Percentiles rank a stretch among this genome's conserved stretches.
Evolutionary conservation across 2,329 filamentous ascomycete genomes (phyloP).

Genomic region (Phyllosticta capitalensis): DNA sequence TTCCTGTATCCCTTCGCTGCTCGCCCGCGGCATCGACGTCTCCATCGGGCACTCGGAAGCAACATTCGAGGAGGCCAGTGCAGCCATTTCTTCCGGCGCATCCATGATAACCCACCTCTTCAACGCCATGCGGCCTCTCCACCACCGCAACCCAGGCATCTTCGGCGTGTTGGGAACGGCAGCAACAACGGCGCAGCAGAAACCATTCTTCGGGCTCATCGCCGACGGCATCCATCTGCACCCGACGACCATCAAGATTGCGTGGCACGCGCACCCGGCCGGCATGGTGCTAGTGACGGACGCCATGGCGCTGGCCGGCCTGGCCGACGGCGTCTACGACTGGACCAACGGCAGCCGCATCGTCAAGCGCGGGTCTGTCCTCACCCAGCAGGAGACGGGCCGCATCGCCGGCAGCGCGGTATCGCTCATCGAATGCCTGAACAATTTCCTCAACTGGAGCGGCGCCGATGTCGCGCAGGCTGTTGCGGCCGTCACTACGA

Average conservation of each 20-base stretch:
- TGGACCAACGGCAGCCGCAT: slow-evolving; percentile 68
- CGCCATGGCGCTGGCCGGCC: slow-evolving; percentile 77
- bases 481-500: slow-evolving; percentile 62
- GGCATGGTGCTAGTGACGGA: slow-evolving; percentile 87
- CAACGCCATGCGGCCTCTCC: slow-evolving; percentile 85
- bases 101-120: slow-evolving; percentile 90
- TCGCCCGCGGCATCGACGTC: slow-evolving; percentile 58
- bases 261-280: slow-evolving; percentile 73
- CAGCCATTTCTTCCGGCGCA: slow-evolving; percentile 62
- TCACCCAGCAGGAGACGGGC: slow-evolving; percentile 68
- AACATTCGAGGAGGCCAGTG: slow-evolving; percentile 70
- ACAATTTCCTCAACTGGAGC: slow-evolving; percentile 70
- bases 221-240: slow-evolving; percentile 86
- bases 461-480: slow-evolving; percentile 59
- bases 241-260: slow-evolving; percentile 79
- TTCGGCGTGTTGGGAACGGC: slow-evolving; percentile 67
- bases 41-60: slow-evolving; percentile 83
- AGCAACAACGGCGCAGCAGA: slow-evolving; percentile 21
- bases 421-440: slow-evolving; percentile 70
- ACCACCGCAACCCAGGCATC: slow-evolving; percentile 84
- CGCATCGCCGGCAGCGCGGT: slow-evolving; percentile 49
- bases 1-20: slow-evolving; percentile 57
- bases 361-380: slow-evolving; percentile 59
- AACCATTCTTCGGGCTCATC: slow-evolving; percentile 82
- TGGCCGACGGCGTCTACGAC: slow-evolving; percentile 74